These are phyloP conservation scores for Alternaria brassicicola DNA, from an alignment of 2,329 filamentous ascomycete genomes.

Conservation along the genomic window DNA sequence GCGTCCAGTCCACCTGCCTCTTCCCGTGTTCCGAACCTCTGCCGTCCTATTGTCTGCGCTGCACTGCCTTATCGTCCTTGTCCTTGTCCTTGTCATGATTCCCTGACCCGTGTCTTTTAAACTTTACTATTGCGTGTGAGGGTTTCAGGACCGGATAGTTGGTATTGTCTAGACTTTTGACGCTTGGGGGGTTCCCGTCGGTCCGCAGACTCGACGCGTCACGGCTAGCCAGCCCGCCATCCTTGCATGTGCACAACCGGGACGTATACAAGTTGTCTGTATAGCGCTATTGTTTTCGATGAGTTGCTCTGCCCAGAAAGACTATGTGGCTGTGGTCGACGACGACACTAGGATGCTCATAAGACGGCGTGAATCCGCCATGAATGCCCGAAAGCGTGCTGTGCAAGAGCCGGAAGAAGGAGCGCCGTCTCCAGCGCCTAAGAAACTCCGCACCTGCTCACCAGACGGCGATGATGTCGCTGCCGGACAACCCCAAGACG, in stretches of 20 bases:
- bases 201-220: not conserved
- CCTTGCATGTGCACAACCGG: not conserved
- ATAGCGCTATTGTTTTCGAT: not conserved
- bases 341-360: too few relatives aligned
- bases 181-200: too few relatives aligned
- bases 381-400: constrained; percentile 8
- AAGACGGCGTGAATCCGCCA: constrained; percentile 5
- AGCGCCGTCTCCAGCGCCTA: not conserved
- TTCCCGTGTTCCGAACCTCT: not conserved
- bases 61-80: not conserved
- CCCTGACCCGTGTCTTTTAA: too few relatives aligned
- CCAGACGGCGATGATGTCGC: not conserved
- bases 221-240: not conserved
- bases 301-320: not conserved
- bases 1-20: constrained; percentile 7
- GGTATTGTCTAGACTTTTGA: not conserved
- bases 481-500: not conserved
- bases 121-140: too few relatives aligned
- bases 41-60: not conserved
- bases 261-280: not conserved
- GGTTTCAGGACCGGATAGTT: not conserved
- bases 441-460: constrained; percentile 14
- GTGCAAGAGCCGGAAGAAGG: constrained; percentile 3
- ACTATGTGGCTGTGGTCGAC: not conserved
- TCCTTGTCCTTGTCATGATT: too few relatives aligned